These are phyloP conservation scores for Suillus bovinus DNA, from an alignment of 768 basidiomycete genomes.

Conservation along the genomic window DNA sequence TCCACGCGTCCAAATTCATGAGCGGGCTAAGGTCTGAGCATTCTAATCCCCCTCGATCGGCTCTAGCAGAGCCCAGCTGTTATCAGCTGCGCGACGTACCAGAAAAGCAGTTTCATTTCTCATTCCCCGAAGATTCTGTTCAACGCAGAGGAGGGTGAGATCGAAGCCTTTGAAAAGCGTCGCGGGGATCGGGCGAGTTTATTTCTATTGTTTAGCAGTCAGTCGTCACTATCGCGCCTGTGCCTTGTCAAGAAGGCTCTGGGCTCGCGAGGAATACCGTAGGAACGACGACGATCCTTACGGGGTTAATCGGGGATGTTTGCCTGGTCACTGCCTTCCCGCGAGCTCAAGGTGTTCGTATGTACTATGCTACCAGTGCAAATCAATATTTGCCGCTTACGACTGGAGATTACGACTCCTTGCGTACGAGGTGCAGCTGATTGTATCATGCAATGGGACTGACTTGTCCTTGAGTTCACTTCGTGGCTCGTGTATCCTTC, in stretches of 20 bases:
- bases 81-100: conserved; percentile 64
- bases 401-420: conserved; percentile 4
- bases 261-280: too few relatives aligned
- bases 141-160: conserved; percentile 34
- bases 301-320: too few relatives aligned
- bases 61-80: conserved; percentile 62
- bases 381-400: too few relatives aligned
- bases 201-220: conserved; percentile 12
- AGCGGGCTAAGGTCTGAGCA: conserved; percentile 87
- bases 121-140: conserved; percentile 44
- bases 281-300: too few relatives aligned
- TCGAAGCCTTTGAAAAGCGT: conserved; percentile 50
- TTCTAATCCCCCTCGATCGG: conserved; percentile 62
- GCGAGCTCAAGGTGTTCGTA: too few relatives aligned
- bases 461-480: conserved; percentile 29
- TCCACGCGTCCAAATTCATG: conserved; percentile 45
- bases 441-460: conserved; percentile 3
- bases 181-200: conserved; percentile 48
- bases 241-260: too few relatives aligned
- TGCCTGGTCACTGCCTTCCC: too few relatives aligned
- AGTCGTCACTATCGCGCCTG: conserved; percentile 12
- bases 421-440: conserved; percentile 25
- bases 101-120: conserved; percentile 50
- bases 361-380: too few relatives aligned
- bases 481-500: conserved; percentile 22